Evolutionary conservation across 495 filamentous ascomycete species (phyloP), one percentile per base, ranked within the genome.

Genomic region (Xylaria cubensis): DNA sequence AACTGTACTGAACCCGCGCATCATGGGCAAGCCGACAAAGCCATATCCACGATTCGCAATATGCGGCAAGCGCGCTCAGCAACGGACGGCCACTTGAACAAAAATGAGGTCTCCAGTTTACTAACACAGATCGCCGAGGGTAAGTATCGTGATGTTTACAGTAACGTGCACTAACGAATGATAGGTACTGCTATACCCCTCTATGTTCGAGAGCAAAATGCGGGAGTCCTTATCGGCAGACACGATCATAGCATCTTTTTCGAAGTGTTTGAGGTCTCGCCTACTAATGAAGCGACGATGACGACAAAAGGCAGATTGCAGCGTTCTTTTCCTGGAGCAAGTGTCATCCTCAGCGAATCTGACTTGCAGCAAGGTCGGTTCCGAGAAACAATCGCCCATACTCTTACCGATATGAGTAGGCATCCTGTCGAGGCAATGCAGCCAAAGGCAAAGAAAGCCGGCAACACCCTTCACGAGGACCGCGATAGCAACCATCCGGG

Each of bases 131-230:
- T 70, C 42, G 12, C 67, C 10, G 55, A 61, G 58, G 56, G 67
- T 41, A 51, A 63, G 42, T 50, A 26, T n/a, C n/a, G 36, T 44
- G 3, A 44, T n/a, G 32, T 17, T 13, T 3, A 13, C 4, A 32
- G 8, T 29, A 41, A 42, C n/a, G 4, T 17, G 6, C 29, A 58
- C 46, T 70, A 59, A 67, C 12, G 15, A 7, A 42, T n/a, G 4
- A 62, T 42, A 77, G 75, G 71, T 63, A 55, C 72, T 13, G 48
- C 55, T 21, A 36, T 86, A 24, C 74, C 81, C 0, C 72, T 89
- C 7, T 75, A 89, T 66, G 79, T 91, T 39, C 69, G 76, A 8
- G 77, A 76, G 24, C 90, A 92, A 73, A 92, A 92, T 77, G 88
- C 89, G 0, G 90, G 79, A 0, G 69, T 91, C 0, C 72, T 91